Base-by-base conservation (phyloP, 495 filamentous ascomycete genomes). In the Astrocystis sublimbata region DNA sequence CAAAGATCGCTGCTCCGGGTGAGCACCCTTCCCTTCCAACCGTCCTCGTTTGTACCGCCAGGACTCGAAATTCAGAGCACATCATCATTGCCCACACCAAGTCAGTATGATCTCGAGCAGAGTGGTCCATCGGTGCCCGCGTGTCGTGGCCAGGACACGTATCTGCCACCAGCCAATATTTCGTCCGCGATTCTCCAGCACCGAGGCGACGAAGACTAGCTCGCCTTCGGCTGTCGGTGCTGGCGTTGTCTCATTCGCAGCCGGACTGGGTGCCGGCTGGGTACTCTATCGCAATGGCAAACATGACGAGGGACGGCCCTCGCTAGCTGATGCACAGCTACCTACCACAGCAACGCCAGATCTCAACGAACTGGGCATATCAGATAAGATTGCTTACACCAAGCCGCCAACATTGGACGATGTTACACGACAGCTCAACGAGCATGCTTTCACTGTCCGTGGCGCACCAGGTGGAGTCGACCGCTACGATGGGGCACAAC, bases 401-500 rank as follows among this genome's bases (percentile, higher is more conserved):
- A 55, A 67, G 10, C 62, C 63, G 31, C 67, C 66, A 1, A 64
- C 73, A 1, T 53, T 60, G 28, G 66, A 65, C 13, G 64, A 65
- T 7, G 65, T 73, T 50, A 73, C 69, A 2, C 60, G 46, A 6
- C 64, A 65, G 17, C 64, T 75, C 43, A 75, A 70, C 17, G 61
- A 67, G 54, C 38, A 73, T 57, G 75, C 77, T 1, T 72, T 72
- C 41, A 62, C 60, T 0, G 67, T 75, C 26, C 47, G 35, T 7
- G 62, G 66, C 4, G 60, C 73, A 13, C 30, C 71, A 3, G 76
- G 75, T 10, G 38, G 50, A 0, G 66, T 83, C 21, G 47, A 35
- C 10, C 68, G 78, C 62, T 83, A 81, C 58, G 78, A 83, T 49
- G 78, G 77, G 42, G 57, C 73, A 6, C 81, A 80, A 57, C 30